Percentiles rank a stretch among this genome's conserved stretches.
These are phyloP conservation scores for Vigna angularis DNA, from an alignment of 306 rosid genomes.

Conservation along the genomic window DNA sequence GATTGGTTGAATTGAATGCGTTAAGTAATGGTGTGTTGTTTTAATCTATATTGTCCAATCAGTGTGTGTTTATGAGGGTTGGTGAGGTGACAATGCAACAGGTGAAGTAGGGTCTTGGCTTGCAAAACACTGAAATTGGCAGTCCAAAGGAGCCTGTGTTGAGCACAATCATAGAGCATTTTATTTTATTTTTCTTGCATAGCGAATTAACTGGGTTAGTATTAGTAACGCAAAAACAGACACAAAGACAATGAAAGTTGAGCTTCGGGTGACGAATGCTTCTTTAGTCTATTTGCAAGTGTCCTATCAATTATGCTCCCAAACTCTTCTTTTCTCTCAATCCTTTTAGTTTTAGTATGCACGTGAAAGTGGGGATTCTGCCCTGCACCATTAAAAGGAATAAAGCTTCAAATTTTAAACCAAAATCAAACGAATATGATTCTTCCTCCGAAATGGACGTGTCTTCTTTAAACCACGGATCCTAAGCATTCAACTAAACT, in stretches of 20 bases:
- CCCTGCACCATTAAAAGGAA: constrained; percentile 43
- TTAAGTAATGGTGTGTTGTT: background rate
- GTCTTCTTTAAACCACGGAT: constrained; percentile 32
- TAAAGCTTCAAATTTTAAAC: background rate
- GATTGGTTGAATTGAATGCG: background rate
- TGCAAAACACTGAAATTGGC: constrained; percentile 45
- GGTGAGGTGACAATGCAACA: constrained; percentile 58
- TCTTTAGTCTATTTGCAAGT: constrained; percentile 49
- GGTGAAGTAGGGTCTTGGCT: constrained; percentile 49
- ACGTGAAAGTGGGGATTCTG: constrained; percentile 56
- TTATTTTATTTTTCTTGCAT: constrained; percentile 26
- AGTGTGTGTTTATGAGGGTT: constrained; percentile 41
- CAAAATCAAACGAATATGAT: constrained; percentile 19
- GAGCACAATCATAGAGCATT: constrained; percentile 41
- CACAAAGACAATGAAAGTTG: constrained; percentile 48
- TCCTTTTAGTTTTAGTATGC: constrained; percentile 52
- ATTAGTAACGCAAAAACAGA: constrained; percentile 41
- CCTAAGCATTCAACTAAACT: constrained; percentile 17
- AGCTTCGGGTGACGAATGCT: constrained; percentile 48
- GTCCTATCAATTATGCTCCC: constrained; percentile 61
- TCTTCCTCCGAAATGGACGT: constrained; percentile 30
- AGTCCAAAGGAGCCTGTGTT: constrained; percentile 45
- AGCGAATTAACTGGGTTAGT: constrained; percentile 23
- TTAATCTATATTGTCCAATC: constrained; percentile 39
- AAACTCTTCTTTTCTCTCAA: constrained; percentile 26